Conservation (phyloP, 2,329 filamentous ascomycete genomes). For the Seiridium cupressi region DNA sequence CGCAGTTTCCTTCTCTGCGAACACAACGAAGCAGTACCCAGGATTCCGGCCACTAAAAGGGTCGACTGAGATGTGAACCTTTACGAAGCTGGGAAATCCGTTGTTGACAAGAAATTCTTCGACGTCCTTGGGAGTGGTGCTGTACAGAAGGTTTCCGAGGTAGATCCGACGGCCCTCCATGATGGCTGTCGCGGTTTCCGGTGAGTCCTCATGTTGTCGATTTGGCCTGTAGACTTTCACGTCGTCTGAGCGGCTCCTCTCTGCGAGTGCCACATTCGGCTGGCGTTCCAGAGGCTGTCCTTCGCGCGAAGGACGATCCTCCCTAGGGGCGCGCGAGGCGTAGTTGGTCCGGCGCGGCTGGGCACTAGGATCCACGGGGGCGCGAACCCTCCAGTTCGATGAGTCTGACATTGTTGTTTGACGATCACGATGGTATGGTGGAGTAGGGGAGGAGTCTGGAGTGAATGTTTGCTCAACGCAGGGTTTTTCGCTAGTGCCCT, state of each 20-base stretch:
- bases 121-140: constrained; percentile 40
- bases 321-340: background rate
- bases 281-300: background rate
- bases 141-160: constrained; percentile 62
- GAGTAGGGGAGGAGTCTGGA: background rate
- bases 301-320: background rate
- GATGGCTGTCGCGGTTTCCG: constrained; percentile 16
- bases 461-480: background rate
- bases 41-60: constrained; percentile 67
- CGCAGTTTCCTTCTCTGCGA: constrained; percentile 55
- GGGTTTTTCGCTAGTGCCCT: constrained; percentile 1
- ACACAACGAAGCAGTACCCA: constrained; percentile 74
- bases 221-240: background rate
- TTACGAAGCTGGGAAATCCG: constrained; percentile 39
- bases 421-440: background rate
- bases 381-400: background rate
- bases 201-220: background rate
- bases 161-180: constrained; percentile 50
- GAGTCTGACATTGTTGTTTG: constrained; percentile 1
- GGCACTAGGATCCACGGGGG: background rate
- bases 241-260: constrained; percentile 1
- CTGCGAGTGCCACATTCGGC: background rate
- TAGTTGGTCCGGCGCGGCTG: background rate
- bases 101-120: constrained; percentile 29
- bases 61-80: constrained; percentile 68